Evolutionary conservation across 768 basidiomycete species (phyloP).

Genomic region (Podaxis rugospora): DNA sequence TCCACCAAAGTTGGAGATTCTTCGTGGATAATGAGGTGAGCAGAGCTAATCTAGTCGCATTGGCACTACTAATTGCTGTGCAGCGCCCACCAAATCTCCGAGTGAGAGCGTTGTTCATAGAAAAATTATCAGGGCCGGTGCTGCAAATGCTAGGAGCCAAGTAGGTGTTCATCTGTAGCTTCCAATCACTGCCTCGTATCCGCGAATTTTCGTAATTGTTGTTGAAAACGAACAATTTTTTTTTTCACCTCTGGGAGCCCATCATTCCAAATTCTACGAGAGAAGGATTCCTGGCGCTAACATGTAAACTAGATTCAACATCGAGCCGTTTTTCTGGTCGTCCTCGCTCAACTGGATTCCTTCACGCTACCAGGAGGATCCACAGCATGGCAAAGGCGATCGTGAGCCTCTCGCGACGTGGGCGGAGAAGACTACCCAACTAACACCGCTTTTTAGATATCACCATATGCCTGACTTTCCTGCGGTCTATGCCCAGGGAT

Average conservation of each 20-base stretch:
- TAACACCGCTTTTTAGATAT: conserved; percentile 36
- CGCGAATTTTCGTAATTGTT: too few relatives aligned
- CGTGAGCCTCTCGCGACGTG: conserved; percentile 33
- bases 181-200: conserved; percentile 18
- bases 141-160: conserved; percentile 58
- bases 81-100: conserved; percentile 33
- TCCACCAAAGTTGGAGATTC: conserved; percentile 33
- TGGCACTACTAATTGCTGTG: not conserved
- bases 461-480: conserved; percentile 52
- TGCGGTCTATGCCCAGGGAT: conserved; percentile 34
- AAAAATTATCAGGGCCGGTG: conserved; percentile 47
- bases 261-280: not conserved
- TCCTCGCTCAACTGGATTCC: conserved; percentile 68
- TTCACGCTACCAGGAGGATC: conserved; percentile 54
- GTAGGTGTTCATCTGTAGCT: conserved; percentile 36
- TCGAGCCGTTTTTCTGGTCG: conserved; percentile 67
- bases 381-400: conserved; percentile 37
- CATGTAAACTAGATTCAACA: conserved; percentile 35
- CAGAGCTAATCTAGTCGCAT: not conserved
- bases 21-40: conserved; percentile 32
- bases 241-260: conserved; percentile 43
- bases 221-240: conserved; percentile 16
- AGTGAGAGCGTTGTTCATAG: conserved; percentile 48
- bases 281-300: not conserved
- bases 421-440: not conserved